Evolutionary conservation across 2,329 filamentous ascomycete species (phyloP).

Genomic region (Cercospora sp.): DNA sequence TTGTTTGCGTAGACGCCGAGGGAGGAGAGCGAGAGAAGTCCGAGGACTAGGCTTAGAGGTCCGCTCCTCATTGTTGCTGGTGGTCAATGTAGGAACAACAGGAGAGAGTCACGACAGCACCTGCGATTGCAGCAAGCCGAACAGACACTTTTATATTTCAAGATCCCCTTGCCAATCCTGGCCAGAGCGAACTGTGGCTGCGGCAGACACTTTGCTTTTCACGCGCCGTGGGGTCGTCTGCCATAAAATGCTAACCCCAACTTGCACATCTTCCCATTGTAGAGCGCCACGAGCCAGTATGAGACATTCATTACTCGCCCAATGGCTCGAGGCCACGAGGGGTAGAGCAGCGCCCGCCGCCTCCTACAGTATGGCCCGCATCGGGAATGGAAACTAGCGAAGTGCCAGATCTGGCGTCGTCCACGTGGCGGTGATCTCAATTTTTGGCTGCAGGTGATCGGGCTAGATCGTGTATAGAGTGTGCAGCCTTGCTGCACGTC

Average conservation of each 20-base stretch:
- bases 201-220: not conserved
- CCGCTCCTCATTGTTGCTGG: not conserved
- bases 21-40: not conserved
- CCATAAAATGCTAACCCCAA: not conserved
- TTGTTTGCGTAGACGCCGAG: not conserved
- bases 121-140: not conserved
- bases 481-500: not conserved
- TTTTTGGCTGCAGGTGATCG: not conserved
- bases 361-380: not conserved
- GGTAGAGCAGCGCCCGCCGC: not conserved
- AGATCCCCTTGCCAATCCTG: not conserved
- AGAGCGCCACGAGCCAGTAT: not conserved
- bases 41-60: not conserved
- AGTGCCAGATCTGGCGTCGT: not conserved
- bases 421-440: not conserved
- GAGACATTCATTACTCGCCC: not conserved
- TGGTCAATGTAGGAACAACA: not conserved
- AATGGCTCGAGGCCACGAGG: not conserved
- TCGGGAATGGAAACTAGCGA: not conserved
- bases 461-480: not conserved
- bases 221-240: not conserved
- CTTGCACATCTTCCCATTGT: not conserved
- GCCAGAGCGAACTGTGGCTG: not conserved
- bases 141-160: not conserved
- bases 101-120: not conserved